Evolutionary conservation across 2,329 filamentous ascomycete species (phyloP).

Genomic region (Phoma sp.): DNA sequence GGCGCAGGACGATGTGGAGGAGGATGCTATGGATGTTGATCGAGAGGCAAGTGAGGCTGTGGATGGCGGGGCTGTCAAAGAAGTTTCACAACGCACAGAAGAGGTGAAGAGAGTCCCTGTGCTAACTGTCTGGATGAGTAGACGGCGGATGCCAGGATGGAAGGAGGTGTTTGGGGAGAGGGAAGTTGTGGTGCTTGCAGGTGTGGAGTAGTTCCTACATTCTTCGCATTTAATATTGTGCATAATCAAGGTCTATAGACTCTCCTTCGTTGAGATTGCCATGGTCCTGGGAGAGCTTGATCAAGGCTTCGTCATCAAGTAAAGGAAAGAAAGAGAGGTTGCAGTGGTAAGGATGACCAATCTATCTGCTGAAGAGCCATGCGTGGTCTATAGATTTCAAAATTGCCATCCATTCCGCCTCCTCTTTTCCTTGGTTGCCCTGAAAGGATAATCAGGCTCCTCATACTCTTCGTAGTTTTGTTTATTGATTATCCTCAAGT

Average conservation of each 20-base stretch:
- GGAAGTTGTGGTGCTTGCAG: not conserved
- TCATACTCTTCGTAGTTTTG: too few species aligned
- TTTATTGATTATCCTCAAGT: too few species aligned
- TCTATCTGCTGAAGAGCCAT: too few species aligned
- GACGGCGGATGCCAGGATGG: slow-evolving; percentile 21
- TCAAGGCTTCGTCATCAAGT: too few species aligned
- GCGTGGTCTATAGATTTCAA: too few species aligned
- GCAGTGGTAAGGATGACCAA: too few species aligned
- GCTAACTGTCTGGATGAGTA: slow-evolving; percentile 31
- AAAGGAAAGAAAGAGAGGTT: too few species aligned
- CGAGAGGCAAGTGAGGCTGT: not conserved
- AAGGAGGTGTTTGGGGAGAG: slow-evolving; percentile 25
- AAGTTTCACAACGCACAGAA: not conserved
- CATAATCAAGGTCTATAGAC: not conserved
- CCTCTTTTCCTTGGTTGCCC: too few species aligned
- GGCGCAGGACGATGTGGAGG: not conserved
- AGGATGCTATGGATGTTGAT: slow-evolving; percentile 1
- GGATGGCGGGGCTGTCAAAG: not conserved
- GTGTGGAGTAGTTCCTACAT: not conserved
- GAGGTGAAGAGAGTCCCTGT: slow-evolving; percentile 21
- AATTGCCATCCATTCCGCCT: too few species aligned
- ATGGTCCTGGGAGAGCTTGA: too few species aligned
- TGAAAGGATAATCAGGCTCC: too few species aligned
- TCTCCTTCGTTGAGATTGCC: too few species aligned
- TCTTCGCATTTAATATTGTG: slow-evolving; percentile 1